Evolutionary conservation across 1,284 basidiomycete genomes (phyloP).

Genomic region (Inonotus hispidus): DNA sequence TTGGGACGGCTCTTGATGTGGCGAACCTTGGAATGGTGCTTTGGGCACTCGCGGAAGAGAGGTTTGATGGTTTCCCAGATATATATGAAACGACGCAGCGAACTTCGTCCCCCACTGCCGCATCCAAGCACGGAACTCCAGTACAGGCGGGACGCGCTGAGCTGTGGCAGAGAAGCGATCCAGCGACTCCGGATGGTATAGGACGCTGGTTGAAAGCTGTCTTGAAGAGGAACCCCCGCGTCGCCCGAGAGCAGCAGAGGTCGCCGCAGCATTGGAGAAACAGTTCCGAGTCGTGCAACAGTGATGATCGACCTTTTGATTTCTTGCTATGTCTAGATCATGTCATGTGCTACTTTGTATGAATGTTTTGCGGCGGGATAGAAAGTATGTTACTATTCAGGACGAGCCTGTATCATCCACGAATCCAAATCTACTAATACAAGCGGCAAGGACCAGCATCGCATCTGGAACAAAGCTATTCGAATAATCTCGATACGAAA

Average conservation of each 20-base stretch:
- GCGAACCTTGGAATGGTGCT: constrained; percentile 13
- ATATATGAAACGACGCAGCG: background rate
- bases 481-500: background rate
- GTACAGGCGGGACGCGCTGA: background rate
- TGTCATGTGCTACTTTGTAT: no score
- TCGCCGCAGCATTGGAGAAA: constrained; percentile 1
- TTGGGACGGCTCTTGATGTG: constrained; percentile 1
- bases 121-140: background rate
- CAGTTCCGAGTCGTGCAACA: background rate
- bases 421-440: background rate
- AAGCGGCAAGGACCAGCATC: background rate
- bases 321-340: no score
- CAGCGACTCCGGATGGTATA: constrained; percentile 6
- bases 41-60: constrained; percentile 13
- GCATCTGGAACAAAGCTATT: background rate
- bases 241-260: constrained; percentile 5
- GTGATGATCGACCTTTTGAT: background rate
- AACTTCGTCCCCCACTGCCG: background rate
- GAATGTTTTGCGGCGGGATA: no score
- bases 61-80: constrained; percentile 1
- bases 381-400: no score
- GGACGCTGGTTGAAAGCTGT: constrained; percentile 4
- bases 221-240: constrained; percentile 9
- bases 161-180: background rate
- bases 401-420: no score